Evolutionary conservation across 768 basidiomycete genomes (phyloP).

Genomic region (Lyophyllum decastes): DNA sequence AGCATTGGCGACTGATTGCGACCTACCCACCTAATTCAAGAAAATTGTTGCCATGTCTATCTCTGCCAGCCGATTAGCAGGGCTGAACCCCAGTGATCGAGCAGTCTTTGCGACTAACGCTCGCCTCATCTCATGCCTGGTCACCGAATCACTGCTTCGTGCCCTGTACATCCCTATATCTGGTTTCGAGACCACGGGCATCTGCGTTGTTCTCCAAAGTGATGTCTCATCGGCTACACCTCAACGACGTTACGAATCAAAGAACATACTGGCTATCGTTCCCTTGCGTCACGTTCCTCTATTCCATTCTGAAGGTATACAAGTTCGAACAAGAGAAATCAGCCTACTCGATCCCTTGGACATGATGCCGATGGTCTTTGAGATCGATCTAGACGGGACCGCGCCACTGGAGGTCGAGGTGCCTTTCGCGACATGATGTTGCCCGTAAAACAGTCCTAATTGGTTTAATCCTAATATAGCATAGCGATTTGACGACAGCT

Average conservation of each 20-base stretch:
- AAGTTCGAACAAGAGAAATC: constrained; percentile 37
- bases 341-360: constrained; percentile 57
- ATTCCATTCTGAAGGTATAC: constrained; percentile 36
- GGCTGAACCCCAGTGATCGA: constrained; percentile 35
- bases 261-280: constrained; percentile 48
- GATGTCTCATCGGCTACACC: constrained; percentile 25
- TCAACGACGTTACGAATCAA: constrained; percentile 23
- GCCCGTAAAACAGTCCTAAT: background rate
- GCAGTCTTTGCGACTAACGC: constrained; percentile 50
- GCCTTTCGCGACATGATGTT: background rate
- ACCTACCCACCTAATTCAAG: background rate
- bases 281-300: constrained; percentile 49
- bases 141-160: constrained; percentile 54
- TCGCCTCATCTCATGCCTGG: constrained; percentile 57
- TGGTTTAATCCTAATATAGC: constrained; percentile 24
- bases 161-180: constrained; percentile 47
- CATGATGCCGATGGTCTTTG: constrained; percentile 47
- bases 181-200: constrained; percentile 34
- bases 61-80: constrained; percentile 25
- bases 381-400: constrained; percentile 16
- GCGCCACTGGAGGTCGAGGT: constrained; percentile 12
- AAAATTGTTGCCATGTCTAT: constrained; percentile 24
- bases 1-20: background rate
- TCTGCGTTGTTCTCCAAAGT: constrained; percentile 40
- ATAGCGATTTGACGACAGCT: constrained; percentile 24